Conservation (phyloP, 2,329 filamentous ascomycete genomes). For the Emergomyces pasteurianus region DNA sequence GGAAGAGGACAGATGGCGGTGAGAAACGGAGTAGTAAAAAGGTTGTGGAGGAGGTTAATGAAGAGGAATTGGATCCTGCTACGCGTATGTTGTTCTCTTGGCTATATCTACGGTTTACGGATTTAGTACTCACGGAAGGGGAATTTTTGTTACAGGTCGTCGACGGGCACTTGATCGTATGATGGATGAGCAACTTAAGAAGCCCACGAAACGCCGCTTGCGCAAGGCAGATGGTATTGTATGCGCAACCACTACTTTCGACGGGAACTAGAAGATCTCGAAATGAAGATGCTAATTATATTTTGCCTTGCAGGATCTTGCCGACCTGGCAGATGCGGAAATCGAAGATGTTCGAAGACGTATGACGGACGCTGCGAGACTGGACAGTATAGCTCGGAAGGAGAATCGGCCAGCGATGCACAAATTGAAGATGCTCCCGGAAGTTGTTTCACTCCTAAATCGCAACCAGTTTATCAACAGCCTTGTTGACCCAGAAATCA, state of each 20-base stretch:
- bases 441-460: slow-evolving; percentile 79
- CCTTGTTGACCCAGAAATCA: slow-evolving; percentile 86
- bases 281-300: slow-evolving; percentile 13
- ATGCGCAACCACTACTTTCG: slow-evolving; percentile 27
- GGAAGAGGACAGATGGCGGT: slow-evolving; percentile 37
- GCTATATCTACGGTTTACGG: neutral
- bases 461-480: slow-evolving; percentile 71
- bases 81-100: slow-evolving; percentile 47
- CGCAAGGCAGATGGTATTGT: slow-evolving; percentile 82
- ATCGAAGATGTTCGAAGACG: slow-evolving; percentile 75
- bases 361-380: slow-evolving; percentile 83
- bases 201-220: slow-evolving; percentile 56
- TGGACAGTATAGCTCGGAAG: slow-evolving; percentile 71
- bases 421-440: slow-evolving; percentile 86
- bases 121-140: slow-evolving; percentile 2
- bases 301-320: slow-evolving; percentile 55
- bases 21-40: slow-evolving; percentile 41
- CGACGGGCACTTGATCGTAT: slow-evolving; percentile 73
- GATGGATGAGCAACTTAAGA: slow-evolving; percentile 81
- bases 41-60: slow-evolving; percentile 53
- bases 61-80: slow-evolving; percentile 70
- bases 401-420: slow-evolving; percentile 71
- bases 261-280: neutral
- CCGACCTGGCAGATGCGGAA: slow-evolving; percentile 79
- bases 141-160: slow-evolving; percentile 39